A percentile compares a stretch with the other conserved stretches of the same genome.
phyloP scores from a whole-genome alignment of 345 rosid genomes.

The Erucastrum elatum region DNA sequence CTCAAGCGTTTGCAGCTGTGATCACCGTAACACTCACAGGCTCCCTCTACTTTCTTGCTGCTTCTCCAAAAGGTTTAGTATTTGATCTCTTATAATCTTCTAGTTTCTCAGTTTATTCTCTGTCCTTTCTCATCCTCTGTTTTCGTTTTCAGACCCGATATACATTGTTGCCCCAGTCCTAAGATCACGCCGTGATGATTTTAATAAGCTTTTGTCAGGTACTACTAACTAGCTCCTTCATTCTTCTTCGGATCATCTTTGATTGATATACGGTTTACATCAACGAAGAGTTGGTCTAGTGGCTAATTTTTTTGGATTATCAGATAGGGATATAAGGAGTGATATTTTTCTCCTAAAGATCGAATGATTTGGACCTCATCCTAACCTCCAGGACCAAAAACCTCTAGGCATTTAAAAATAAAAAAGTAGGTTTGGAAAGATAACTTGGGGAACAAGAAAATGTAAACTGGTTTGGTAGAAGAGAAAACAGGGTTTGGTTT shows the following conservation, averaged over 20 bases:
- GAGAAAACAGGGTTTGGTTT: background rate
- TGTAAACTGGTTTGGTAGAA: background rate
- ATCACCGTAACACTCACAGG: conserved; percentile 87
- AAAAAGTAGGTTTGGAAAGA: background rate
- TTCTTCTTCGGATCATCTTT: background rate
- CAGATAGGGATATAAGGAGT: too few species aligned
- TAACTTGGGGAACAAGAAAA: background rate
- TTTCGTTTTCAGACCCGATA: conserved; percentile 66
- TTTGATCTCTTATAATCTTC: background rate
- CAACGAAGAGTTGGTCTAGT: too few species aligned
- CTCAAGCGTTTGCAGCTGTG: conserved; percentile 96
- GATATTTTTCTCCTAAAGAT: too few species aligned
- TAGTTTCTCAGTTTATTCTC: background rate
- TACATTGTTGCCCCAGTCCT: conserved; percentile 87
- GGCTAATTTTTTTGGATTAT: too few species aligned
- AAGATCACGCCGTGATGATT: conserved; percentile 64
- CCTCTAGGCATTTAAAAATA: too few species aligned
- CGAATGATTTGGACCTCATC: too few species aligned
- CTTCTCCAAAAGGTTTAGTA: conserved; percentile 82
- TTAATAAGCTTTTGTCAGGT: conserved; percentile 92
- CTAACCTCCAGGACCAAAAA: too few species aligned
- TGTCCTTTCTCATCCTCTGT: conserved; percentile 19
- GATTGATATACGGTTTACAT: background rate
- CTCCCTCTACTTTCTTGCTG: conserved; percentile 79
- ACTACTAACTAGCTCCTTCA: background rate